phyloP scores from a whole-genome alignment of 139 green algal species.

The Asterochloris erici region DNA sequence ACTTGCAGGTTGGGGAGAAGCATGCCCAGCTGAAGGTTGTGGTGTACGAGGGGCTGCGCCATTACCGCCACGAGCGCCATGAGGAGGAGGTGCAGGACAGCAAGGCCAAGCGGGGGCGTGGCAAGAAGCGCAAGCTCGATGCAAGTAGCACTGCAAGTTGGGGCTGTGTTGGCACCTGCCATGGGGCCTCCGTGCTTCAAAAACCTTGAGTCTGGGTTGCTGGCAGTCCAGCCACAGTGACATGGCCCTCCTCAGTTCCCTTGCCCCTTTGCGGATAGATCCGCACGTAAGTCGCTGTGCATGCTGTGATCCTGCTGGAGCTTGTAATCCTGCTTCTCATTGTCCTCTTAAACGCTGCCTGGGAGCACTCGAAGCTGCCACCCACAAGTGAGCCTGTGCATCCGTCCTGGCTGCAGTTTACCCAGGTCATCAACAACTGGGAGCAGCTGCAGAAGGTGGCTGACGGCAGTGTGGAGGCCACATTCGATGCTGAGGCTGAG shows the following conservation, averaged over 20 bases:
- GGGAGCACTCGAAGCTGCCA: too few species aligned
- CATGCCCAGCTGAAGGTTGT: conserved; percentile 24
- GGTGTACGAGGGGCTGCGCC: conserved; percentile 46
- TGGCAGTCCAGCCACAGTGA: too few species aligned
- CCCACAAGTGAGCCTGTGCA: background rate
- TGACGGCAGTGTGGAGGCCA: conserved; percentile 10
- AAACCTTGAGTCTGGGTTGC: too few species aligned
- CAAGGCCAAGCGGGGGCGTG: background rate
- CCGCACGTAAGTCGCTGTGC: too few species aligned
- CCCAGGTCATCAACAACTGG: background rate
- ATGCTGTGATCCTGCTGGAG: too few species aligned
- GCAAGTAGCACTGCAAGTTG: too few species aligned
- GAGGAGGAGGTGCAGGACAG: conserved; percentile 7
- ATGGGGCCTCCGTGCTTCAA: too few species aligned
- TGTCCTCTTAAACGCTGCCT: too few species aligned
- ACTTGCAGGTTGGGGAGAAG: conserved; percentile 13
- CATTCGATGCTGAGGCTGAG: conserved; percentile 39
- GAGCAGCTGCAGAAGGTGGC: conserved; percentile 16
- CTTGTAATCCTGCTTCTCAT: too few species aligned
- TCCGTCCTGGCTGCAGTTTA: background rate
- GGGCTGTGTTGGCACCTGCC: too few species aligned
- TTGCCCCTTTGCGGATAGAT: too few species aligned
- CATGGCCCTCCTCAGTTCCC: too few species aligned
- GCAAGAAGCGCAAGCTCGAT: background rate
- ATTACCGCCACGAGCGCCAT: conserved; percentile 22